Evolutionary conservation across 2,329 filamentous ascomycete species (phyloP).

Genomic region (Calonectria montana): DNA sequence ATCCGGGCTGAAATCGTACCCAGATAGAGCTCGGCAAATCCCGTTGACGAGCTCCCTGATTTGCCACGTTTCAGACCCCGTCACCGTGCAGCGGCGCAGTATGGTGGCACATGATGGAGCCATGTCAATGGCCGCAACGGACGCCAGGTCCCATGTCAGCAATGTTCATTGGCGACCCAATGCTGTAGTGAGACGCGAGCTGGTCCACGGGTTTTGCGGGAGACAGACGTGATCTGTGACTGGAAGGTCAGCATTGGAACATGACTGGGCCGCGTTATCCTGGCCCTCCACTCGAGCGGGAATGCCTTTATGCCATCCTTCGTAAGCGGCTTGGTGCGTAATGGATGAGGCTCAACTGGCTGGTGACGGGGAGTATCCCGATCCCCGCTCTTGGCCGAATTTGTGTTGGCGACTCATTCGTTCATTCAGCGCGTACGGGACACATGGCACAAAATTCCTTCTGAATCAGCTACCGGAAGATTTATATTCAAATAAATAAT

Average conservation of each 20-base stretch:
- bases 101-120: background rate
- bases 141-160: background rate
- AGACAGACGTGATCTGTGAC: background rate
- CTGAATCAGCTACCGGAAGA: too few relatives aligned
- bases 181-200: background rate
- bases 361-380: background rate
- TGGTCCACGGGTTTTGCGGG: background rate
- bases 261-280: background rate
- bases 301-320: background rate
- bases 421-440: background rate
- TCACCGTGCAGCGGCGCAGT: background rate
- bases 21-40: background rate
- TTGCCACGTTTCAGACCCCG: background rate
- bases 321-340: background rate
- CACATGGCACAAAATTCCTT: too few relatives aligned
- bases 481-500: too few relatives aligned
- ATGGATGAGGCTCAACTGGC: background rate
- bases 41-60: background rate
- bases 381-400: background rate
- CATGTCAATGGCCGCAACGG: background rate
- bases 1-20: background rate
- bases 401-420: background rate
- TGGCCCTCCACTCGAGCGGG: background rate
- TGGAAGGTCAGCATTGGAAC: background rate
- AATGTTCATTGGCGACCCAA: background rate